Conservation (phyloP, 2,329 filamentous ascomycete genomes). For the Parastagonospora avenae region DNA sequence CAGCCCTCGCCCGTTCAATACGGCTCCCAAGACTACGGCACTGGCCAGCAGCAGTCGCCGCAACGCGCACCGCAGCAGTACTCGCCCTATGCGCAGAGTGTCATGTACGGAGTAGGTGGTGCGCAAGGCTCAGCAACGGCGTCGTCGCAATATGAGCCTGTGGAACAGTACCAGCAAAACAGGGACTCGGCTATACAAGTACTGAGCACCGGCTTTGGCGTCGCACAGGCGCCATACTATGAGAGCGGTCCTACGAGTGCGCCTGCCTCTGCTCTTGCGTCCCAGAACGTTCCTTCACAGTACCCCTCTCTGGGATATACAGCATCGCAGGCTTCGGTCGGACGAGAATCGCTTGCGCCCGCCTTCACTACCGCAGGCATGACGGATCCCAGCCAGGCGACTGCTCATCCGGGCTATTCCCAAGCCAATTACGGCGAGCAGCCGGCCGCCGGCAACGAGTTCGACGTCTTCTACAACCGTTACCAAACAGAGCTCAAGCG, state of each 20-base stretch:
- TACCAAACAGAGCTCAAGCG: slow-evolving; percentile 62
- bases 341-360: slow-evolving; percentile 56
- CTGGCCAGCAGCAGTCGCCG: slow-evolving; percentile 60
- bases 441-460: slow-evolving; percentile 51
- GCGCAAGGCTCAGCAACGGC: slow-evolving; percentile 47
- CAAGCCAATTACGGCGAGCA: slow-evolving; percentile 42
- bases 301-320: slow-evolving; percentile 62
- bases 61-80: slow-evolving; percentile 60
- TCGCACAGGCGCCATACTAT: slow-evolving; percentile 71
- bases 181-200: slow-evolving; percentile 72
- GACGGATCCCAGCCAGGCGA: slow-evolving; percentile 55
- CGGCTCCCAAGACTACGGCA: slow-evolving; percentile 66
- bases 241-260: slow-evolving; percentile 64
- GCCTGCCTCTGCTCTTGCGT: slow-evolving; percentile 62
- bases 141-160: slow-evolving; percentile 73
- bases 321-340: slow-evolving; percentile 65
- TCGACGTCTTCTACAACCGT: slow-evolving; percentile 71
- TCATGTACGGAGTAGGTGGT: slow-evolving; percentile 76
- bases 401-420: slow-evolving; percentile 46
- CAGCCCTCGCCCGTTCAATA: slow-evolving; percentile 62
- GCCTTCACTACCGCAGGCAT: slow-evolving; percentile 58
- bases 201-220: slow-evolving; percentile 69
- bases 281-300: slow-evolving; percentile 69
- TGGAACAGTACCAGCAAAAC: slow-evolving; percentile 77
- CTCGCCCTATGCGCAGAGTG: slow-evolving; percentile 63